These are phyloP conservation scores for Xylaria cubensis DNA, from an alignment of 495 filamentous ascomycete species.

Conservation along the genomic window DNA sequence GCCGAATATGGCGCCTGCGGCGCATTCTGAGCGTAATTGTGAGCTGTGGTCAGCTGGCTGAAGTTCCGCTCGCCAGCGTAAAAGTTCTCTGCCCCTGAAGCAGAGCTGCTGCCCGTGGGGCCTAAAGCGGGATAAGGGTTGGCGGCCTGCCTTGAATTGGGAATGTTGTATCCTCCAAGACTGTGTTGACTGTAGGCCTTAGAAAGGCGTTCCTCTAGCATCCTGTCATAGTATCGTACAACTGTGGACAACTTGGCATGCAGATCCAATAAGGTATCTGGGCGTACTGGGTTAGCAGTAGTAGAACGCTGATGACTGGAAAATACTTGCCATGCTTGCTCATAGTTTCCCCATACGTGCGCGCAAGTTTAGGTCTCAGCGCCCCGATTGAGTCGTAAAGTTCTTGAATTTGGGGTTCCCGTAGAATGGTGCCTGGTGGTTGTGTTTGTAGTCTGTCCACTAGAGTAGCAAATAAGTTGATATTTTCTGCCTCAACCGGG, in stretches of 20 bases:
- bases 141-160: conserved; percentile 59
- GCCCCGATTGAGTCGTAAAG: conserved; percentile 95
- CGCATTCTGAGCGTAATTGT: conserved; percentile 45
- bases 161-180: conserved; percentile 60
- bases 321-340: conserved; percentile 87
- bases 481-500: conserved; percentile 93
- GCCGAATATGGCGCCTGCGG: conserved; percentile 46
- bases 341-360: conserved; percentile 99
- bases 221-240: conserved; percentile 97
- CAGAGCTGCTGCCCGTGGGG: conserved; percentile 44
- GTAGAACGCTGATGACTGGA: conserved; percentile 9
- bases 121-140: conserved; percentile 73
- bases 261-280: conserved; percentile 86
- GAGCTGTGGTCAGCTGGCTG: conserved; percentile 45
- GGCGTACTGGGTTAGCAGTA: conserved; percentile 45
- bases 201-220: conserved; percentile 94
- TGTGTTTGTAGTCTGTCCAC: conserved; percentile 96
- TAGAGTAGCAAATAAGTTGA: conserved; percentile 92
- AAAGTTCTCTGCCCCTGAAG: conserved; percentile 74
- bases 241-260: conserved; percentile 96
- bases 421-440: conserved; percentile 89
- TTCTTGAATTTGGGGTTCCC: conserved; percentile 97
- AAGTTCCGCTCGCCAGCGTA: conserved; percentile 77
- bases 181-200: conserved; percentile 88
- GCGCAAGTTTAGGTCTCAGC: conserved; percentile 89